phyloP scores from a whole-genome alignment of 2,329 filamentous ascomycete genomes.

The Cladophialophora exuberans region DNA sequence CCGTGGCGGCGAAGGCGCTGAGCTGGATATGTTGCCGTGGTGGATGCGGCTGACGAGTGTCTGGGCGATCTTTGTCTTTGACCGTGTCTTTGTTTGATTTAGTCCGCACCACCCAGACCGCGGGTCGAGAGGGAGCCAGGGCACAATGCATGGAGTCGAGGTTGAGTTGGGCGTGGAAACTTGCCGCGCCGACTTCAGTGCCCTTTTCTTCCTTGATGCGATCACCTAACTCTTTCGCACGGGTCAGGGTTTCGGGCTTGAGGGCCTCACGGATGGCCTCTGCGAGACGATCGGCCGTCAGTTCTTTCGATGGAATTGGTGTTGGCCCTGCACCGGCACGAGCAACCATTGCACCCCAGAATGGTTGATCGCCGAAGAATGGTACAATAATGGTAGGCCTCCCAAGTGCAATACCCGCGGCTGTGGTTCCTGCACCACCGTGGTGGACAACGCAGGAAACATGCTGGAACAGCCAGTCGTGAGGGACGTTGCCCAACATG shows the following conservation, averaged over 20 bases:
- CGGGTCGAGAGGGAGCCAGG: slow-evolving; percentile 67
- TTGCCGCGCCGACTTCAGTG: slow-evolving; percentile 64
- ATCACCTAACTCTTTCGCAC: slow-evolving; percentile 61
- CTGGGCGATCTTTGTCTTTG: no score
- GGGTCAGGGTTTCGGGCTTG: slow-evolving; percentile 60
- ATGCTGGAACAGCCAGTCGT: slow-evolving; percentile 85
- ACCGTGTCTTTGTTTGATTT: no score
- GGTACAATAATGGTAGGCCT: slow-evolving; percentile 82
- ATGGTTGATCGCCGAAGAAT: slow-evolving; percentile 85
- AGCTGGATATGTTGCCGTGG: slow-evolving; percentile 56
- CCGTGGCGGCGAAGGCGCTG: slow-evolving; percentile 71
- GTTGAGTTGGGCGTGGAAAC: slow-evolving; percentile 71
- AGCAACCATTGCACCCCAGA: slow-evolving; percentile 78
- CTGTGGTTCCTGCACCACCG: slow-evolving; percentile 87
- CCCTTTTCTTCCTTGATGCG: slow-evolving; percentile 70
- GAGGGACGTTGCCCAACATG: slow-evolving; percentile 82
- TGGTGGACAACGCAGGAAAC: slow-evolving; percentile 85
- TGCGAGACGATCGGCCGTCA: slow-evolving; percentile 69
- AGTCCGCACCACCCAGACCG: slow-evolving; percentile 73
- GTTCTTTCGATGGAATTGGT: slow-evolving; percentile 69
- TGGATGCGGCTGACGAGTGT: not conserved
- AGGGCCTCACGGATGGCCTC: slow-evolving; percentile 66
- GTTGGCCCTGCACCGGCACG: slow-evolving; percentile 71
- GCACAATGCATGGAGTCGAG: slow-evolving; percentile 70
- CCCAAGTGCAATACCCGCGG: slow-evolving; percentile 81